Conservation (phyloP, 208 protist genomes). For the Leishmania arabica region DNA sequence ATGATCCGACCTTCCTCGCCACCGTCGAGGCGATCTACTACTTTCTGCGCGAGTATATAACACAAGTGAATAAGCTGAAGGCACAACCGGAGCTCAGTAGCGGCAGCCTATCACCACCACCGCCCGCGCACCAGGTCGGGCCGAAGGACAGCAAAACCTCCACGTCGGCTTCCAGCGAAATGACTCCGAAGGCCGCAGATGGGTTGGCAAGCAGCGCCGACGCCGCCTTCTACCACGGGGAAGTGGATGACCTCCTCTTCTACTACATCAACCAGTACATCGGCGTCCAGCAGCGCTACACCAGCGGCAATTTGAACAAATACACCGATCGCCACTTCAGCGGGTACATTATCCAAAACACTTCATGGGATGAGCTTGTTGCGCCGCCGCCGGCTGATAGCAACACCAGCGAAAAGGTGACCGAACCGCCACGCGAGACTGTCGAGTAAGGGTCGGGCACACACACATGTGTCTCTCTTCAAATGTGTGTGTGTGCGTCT, state of each 20-base stretch:
- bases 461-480: neutral
- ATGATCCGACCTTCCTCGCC: conserved; percentile 89
- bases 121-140: neutral
- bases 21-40: conserved; percentile 97
- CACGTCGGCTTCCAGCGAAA: neutral
- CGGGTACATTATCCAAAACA: conserved; percentile 77
- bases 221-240: conserved; percentile 70
- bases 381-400: conserved; percentile 9
- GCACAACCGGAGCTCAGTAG: neutral
- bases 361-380: conserved; percentile 74
- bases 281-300: conserved; percentile 89
- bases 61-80: conserved; percentile 51
- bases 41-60: conserved; percentile 90
- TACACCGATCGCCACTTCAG: conserved; percentile 89
- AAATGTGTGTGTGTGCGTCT: neutral
- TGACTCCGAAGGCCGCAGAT: neutral
- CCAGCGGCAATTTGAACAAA: conserved; percentile 34
- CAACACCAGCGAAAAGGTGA: neutral
- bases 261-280: conserved; percentile 96
- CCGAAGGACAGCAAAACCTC: neutral
- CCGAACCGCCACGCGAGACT: neutral
- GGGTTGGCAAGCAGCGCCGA: neutral
- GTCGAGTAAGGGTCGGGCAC: neutral
- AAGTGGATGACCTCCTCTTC: conserved; percentile 96
- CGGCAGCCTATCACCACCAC: neutral